Evolutionary conservation across 2,329 filamentous ascomycete genomes (phyloP).

Genomic region (Cladophialophora yegresii): DNA sequence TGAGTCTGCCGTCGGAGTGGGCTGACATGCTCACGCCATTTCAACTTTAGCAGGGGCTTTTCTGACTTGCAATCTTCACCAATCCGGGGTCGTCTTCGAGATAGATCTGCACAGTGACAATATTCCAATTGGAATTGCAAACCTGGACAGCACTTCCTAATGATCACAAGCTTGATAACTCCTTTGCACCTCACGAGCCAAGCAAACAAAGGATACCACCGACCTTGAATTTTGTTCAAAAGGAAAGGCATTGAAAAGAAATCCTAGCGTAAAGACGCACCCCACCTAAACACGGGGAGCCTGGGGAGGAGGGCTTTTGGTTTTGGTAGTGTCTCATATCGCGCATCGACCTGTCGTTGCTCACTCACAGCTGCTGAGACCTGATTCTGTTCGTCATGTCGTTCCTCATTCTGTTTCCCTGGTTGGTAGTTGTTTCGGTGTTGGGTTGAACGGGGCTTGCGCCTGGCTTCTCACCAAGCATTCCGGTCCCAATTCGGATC

Average conservation of each 20-base stretch:
- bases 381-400: conserved; percentile 15
- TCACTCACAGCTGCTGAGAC: neutral
- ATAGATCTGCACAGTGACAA: neutral
- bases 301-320: neutral
- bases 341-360: neutral
- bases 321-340: neutral
- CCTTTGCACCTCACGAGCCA: neutral
- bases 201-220: neutral
- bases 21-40: neutral
- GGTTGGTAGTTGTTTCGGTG: neutral
- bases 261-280: conserved; percentile 2
- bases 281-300: conserved; percentile 2
- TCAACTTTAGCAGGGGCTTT: neutral
- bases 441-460: neutral
- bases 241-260: neutral
- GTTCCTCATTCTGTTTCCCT: conserved; percentile 9
- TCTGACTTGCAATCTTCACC: neutral
- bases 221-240: neutral
- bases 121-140: neutral
- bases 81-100: neutral
- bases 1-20: neutral
- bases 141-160: neutral
- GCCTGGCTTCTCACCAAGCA: conserved; percentile 62
- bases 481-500: conserved; percentile 78
- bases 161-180: neutral